A percentile compares a stretch with the other conserved stretches of the same genome.
These are phyloP conservation scores for Neonectria ditissima DNA, from an alignment of 2,329 filamentous ascomycete genomes.

Conservation along the genomic window DNA sequence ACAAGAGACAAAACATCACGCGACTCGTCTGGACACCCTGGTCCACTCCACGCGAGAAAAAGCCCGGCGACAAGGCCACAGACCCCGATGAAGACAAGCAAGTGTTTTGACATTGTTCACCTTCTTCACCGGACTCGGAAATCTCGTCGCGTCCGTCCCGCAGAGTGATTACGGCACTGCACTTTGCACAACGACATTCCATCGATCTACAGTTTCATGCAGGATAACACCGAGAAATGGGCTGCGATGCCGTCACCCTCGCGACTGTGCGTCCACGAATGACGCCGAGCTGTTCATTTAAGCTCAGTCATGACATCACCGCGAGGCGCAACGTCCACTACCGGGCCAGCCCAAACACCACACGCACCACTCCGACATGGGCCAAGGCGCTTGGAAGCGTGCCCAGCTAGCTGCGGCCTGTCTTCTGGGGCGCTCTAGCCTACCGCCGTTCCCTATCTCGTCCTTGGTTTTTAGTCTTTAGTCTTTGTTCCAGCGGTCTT, in stretches of 20 bases:
- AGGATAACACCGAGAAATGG: slow-evolving; percentile 33
- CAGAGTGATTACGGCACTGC: background rate
- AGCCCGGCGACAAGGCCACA: background rate
- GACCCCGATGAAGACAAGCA: background rate
- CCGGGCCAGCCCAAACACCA: background rate
- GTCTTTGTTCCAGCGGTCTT: slow-evolving; percentile 6
- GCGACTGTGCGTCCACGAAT: slow-evolving; percentile 10
- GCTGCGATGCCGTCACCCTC: slow-evolving; percentile 34
- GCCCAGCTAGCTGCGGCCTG: background rate
- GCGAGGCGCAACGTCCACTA: background rate
- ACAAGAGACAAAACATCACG: background rate
- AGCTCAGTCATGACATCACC: slow-evolving; percentile 45
- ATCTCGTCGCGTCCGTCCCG: background rate
- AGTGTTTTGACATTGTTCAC: background rate
- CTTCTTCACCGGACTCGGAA: background rate
- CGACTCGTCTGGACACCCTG: background rate
- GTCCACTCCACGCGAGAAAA: background rate
- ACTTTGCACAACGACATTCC: background rate
- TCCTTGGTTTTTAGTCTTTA: background rate
- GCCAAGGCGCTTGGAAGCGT: slow-evolving; percentile 2
- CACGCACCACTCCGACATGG: background rate
- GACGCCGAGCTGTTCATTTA: slow-evolving; percentile 33
- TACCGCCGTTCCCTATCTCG: slow-evolving; percentile 3
- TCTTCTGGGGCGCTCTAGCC: slow-evolving; percentile 1
- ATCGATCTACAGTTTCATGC: slow-evolving; percentile 16